Evolutionary conservation across 352 stramenopile species (phyloP), one percentile per base, ranked within the genome.

Genomic region (Phytopythium mirpurense): DNA sequence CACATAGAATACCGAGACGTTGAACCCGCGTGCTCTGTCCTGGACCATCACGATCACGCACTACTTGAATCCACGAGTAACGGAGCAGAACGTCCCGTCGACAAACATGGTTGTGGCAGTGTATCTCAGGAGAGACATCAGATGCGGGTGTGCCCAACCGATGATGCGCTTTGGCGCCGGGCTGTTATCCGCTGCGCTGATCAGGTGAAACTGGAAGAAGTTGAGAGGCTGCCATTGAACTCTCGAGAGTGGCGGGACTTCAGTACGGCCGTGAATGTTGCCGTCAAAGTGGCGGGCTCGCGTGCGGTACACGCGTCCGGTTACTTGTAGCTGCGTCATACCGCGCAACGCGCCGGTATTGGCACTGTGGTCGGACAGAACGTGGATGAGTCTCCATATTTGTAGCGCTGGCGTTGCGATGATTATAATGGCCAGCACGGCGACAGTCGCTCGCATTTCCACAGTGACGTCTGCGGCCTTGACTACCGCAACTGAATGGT

Each of bases 1-100:
- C 2, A 62, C 35, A 27, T 65, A 60, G 2, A 35, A 43, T 1
- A 34, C 27, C 0, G 56, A 50, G 12, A 63, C 19, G 27, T 56
- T 65, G 0, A 63, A 41, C 12, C 21, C 48, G 0, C 24, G 56
- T 2, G 18, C 40, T 18, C 29, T 24, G 16, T 64, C 54, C 31
- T 61, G 47, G 0, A 63, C 43, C 54, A 67, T 63, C 26, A 63
- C 7, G 7, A 67, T 19, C 12, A 61, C 19, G 27, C 54, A 70
- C 38, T 62, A 41, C 3, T 52, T 51, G 27, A 70, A 66, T 3
- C 37, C 32, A n/a, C 8, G 34, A 15, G 63, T 35, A 0, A 54
- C 50, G 16, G 43, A 60, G 10, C 47, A 32, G 35, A 70, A 70
- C 1, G 63, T 61, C 2, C 63, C 63, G 43, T 76, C 63, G 1